These are phyloP conservation scores for Oxyria digyna DNA, from an alignment of 148 eudicot species.

Conservation along the genomic window DNA sequence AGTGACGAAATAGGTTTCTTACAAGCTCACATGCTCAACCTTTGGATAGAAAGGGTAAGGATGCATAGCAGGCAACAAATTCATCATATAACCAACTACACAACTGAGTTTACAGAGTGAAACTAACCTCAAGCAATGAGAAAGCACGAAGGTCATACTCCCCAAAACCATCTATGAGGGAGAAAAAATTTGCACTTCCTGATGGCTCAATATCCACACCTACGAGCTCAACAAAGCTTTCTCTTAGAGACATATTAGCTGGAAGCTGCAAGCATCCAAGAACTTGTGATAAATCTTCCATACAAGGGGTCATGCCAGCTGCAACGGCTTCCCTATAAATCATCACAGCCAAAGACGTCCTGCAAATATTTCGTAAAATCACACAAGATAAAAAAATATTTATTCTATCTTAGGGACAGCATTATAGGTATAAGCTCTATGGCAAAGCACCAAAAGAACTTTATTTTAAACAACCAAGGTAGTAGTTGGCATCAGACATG, in stretches of 20 bases:
- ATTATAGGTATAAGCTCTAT: not conserved
- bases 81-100: not conserved
- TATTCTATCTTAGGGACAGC: not conserved
- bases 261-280: conserved; percentile 86
- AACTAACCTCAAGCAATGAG: conserved; percentile 70
- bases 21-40: not conserved
- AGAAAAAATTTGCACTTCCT: conserved; percentile 41
- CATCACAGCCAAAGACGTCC: conserved; percentile 71
- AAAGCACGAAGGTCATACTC: conserved; percentile 93
- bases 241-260: conserved; percentile 39
- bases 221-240: conserved; percentile 62
- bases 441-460: no score
- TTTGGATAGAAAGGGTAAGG: not conserved
- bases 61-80: conserved; percentile 1
- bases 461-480: no score
- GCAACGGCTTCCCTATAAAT: conserved; percentile 70
- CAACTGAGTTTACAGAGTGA: not conserved
- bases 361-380: conserved; percentile 20
- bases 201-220: conserved; percentile 37
- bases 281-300: conserved; percentile 62
- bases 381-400: not conserved
- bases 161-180: conserved; percentile 86
- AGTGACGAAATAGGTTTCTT: not conserved
- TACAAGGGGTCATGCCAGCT: conserved; percentile 55
- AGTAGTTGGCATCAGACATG: not conserved